Conservation (phyloP, 257 asterid species). For the Fraxinus cuspidata region DNA sequence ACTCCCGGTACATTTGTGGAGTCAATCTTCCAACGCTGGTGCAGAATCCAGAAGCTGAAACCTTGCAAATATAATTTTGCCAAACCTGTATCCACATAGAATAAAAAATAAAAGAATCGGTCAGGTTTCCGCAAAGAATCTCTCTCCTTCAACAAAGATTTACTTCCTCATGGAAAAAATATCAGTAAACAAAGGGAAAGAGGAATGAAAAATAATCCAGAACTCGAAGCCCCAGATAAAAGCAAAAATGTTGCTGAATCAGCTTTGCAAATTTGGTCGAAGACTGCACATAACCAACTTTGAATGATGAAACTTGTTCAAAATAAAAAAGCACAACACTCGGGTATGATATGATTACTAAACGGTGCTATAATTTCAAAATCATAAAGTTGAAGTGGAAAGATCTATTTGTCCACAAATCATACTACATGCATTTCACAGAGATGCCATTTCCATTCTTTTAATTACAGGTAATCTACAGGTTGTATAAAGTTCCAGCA, state of each 20-base stretch:
- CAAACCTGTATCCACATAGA: conserved; percentile 42
- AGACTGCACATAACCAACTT: not conserved
- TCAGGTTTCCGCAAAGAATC: not conserved
- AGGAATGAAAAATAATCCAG: not conserved
- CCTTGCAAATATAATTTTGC: conserved; percentile 50
- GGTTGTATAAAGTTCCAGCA: not conserved
- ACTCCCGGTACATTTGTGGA: conserved; percentile 46
- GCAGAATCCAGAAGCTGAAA: conserved; percentile 43
- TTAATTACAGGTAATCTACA: not conserved
- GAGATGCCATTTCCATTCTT: not conserved
- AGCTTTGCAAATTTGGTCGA: not conserved
- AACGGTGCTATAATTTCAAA: no score
- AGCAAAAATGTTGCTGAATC: not conserved
- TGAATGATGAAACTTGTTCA: not conserved
- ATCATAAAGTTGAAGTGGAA: not conserved
- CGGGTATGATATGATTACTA: no score
- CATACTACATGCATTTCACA: not conserved
- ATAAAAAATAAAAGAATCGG: not conserved
- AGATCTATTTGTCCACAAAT: not conserved
- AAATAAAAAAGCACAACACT: no score
- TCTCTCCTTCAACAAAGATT: not conserved
- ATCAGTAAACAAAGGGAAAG: not conserved
- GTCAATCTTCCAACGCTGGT: conserved; percentile 52
- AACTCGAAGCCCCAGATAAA: not conserved
- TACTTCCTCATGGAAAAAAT: not conserved